Conservation (phyloP, 257 asterid genomes). For the Handroanthus guayacan region DNA sequence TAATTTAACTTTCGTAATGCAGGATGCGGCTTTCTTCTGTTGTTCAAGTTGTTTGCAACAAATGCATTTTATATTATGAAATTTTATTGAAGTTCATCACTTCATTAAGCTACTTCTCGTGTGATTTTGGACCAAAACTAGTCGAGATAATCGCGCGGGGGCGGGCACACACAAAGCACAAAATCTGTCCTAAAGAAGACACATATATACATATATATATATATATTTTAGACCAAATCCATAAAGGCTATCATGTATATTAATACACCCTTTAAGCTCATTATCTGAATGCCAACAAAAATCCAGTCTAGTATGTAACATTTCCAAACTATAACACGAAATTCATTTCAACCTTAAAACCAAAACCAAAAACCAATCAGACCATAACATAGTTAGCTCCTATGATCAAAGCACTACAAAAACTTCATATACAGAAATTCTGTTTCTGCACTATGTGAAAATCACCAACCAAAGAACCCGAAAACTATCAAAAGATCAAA, state of each 20-base stretch:
- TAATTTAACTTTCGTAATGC: no score
- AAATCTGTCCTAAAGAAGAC: not conserved
- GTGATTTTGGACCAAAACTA: no score
- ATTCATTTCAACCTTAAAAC: not conserved
- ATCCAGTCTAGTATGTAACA: not conserved
- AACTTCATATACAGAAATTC: conserved; percentile 37
- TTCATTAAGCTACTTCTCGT: no score
- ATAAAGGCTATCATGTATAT: not conserved
- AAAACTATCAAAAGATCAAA: conserved; percentile 28
- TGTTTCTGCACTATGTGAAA: conserved; percentile 35
- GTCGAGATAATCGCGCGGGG: no score
- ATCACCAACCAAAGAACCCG: conserved; percentile 10
- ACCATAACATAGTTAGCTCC: conserved; percentile 23
- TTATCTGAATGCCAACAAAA: not conserved
- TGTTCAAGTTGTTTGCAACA: no score
- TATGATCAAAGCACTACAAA: conserved; percentile 28
- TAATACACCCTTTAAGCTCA: not conserved
- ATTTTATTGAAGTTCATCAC: no score
- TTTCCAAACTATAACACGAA: not conserved
- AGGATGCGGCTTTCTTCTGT: no score
- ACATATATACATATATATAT: not conserved
- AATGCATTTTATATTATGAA: no score
- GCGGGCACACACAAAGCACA: no score
- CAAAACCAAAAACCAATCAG: not conserved
- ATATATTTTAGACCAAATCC: not conserved